phyloP scores from a whole-genome alignment of 2,329 filamentous ascomycete genomes.

The Curvularia sp. region DNA sequence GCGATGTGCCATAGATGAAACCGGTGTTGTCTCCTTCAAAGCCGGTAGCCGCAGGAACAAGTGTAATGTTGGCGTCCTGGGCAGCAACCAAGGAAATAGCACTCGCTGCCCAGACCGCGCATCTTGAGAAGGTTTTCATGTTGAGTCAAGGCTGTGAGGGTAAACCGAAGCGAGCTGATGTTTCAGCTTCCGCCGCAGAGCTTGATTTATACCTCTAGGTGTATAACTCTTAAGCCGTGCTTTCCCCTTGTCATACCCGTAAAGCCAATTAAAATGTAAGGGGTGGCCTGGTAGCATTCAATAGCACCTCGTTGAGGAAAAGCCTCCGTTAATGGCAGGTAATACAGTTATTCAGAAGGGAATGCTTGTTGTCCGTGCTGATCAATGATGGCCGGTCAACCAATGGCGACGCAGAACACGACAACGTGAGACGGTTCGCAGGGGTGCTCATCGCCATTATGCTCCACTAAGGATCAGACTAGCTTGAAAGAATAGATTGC shows the following conservation, averaged over 20 bases:
- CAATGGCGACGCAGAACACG: conserved; percentile 20
- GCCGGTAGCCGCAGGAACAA: conserved; percentile 31
- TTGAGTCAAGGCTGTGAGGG: not conserved
- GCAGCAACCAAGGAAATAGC: conserved; percentile 15
- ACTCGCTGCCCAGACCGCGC: conserved; percentile 17
- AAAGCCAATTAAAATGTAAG: not conserved
- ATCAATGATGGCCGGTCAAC: conserved; percentile 8
- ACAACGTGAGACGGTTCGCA: conserved; percentile 32
- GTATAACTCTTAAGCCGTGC: not conserved
- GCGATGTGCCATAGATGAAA: conserved; percentile 32
- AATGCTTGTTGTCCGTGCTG: conserved; percentile 18
- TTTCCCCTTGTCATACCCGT: not conserved
- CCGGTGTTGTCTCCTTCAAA: conserved; percentile 41
- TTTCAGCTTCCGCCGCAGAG: not conserved
- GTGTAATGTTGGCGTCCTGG: conserved; percentile 29
- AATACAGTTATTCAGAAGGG: not conserved
- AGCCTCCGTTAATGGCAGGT: not conserved
- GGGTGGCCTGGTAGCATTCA: not conserved
- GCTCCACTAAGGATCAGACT: not conserved
- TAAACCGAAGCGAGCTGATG: not conserved
- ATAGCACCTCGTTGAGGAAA: conserved; percentile 1
- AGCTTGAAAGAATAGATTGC: not conserved
- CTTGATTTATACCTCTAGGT: conserved; percentile 6
- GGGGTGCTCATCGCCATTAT: conserved; percentile 1
- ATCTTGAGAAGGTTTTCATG: conserved; percentile 10